Base-by-base conservation (phyloP, 257 asterid genomes). In the Petrea volubilis region DNA sequence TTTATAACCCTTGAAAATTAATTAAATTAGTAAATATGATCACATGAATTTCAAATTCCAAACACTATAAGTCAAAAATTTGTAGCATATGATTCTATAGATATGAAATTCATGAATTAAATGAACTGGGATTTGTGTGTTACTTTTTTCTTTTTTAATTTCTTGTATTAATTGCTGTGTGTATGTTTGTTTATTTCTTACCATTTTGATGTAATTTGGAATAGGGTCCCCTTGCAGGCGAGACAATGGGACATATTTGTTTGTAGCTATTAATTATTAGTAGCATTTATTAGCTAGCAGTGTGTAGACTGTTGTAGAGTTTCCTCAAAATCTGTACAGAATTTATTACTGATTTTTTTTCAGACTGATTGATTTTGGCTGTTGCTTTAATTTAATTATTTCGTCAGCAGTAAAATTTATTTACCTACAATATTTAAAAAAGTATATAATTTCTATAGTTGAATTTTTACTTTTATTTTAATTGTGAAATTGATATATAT, bases 1-100 rank as follows among this genome's bases (percentile, higher is more conserved):
- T 92, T 29, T 95, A 82, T 84, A 92, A 90, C 38, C 99, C 99
- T 64, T 92, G 55, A 29, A 11, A 2, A 44, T 3, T 5, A 0
- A 12, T 38, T 5, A 5, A 38, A 2, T 3, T 33, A 33, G 13
- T 0, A 1, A 15, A 47, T 47, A 47, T 7, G 2, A 43, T 47
- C 24, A 15, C 18, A 43, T 43, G 17, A 43, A 13, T 46, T 46
- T 46, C 20, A 44, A 12, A 8, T 12, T 18, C 18, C 18, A 2
- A 12, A n/a, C n/a, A n/a, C n/a, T n/a, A n/a, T n/a, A n/a, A n/a
- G n/a, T n/a, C n/a, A n/a, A n/a, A n/a, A 12, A 44, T 44, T 44
- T 7, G 9, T 38, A 7, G 10, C 43, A 38, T 5, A 4, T 38
- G 7, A 38, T 38, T 12, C 50, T 44, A 12, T 15, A 12, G 13